Conservation (phyloP, 139 green algal genomes). For the Parachlorella kessleri region DNA sequence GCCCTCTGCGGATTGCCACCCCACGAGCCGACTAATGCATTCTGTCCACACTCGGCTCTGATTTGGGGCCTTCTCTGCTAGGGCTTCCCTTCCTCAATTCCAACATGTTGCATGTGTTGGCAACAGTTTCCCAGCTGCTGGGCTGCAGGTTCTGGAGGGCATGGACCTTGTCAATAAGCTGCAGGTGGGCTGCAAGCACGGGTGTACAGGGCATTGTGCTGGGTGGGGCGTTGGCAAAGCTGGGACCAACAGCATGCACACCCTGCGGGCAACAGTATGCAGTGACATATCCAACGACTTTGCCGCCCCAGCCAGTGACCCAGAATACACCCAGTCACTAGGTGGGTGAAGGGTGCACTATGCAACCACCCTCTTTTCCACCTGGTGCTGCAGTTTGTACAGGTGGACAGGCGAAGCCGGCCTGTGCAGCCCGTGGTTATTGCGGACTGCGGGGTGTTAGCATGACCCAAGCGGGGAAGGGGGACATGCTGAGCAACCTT, state of each 20-base stretch:
- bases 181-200: no score
- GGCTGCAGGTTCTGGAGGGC: slow-evolving; percentile 60
- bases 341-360: background rate
- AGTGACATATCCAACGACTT: background rate
- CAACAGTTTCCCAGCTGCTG: no score
- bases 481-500: no score
- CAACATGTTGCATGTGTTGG: no score
- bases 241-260: background rate
- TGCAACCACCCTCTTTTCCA: background rate
- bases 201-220: no score
- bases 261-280: background rate
- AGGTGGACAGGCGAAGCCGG: slow-evolving; percentile 25
- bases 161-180: slow-evolving; percentile 63
- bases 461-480: no score
- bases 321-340: background rate
- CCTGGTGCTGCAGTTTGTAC: slow-evolving; percentile 45
- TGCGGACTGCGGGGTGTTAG: slow-evolving; percentile 51
- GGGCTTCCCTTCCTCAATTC: no score
- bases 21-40: no score
- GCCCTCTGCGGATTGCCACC: no score
- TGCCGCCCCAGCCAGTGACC: background rate
- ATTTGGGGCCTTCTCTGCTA: no score
- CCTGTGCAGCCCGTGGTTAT: slow-evolving; percentile 56
- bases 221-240: background rate
- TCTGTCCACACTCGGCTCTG: no score